These are phyloP conservation scores for Penicillium alfredii DNA, from an alignment of 495 filamentous ascomycete species.

Conservation along the genomic window DNA sequence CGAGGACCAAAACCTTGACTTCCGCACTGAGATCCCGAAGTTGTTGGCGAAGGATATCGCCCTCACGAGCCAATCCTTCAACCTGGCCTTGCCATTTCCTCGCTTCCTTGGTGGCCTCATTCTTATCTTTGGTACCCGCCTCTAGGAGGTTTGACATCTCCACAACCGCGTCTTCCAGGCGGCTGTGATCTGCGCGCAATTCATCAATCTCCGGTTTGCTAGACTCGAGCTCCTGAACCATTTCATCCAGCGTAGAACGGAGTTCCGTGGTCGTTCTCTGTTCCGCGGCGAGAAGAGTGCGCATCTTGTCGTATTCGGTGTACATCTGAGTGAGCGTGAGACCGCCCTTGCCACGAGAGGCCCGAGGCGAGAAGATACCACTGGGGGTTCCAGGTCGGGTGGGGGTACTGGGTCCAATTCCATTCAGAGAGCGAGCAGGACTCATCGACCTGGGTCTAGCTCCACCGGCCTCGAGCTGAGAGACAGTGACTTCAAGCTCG, in stretches of 20 bases:
- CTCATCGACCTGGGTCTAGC: slow-evolving; percentile 38
- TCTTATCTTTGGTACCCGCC: slow-evolving; percentile 48
- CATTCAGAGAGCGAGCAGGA: slow-evolving; percentile 49
- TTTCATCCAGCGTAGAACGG: slow-evolving; percentile 69
- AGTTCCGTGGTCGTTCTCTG: slow-evolving; percentile 66
- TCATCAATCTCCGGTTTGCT: slow-evolving; percentile 58
- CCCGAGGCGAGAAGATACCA: slow-evolving; percentile 50
- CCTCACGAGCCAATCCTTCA: slow-evolving; percentile 63
- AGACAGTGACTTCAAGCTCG: slow-evolving; percentile 69
- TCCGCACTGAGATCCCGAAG: slow-evolving; percentile 87
- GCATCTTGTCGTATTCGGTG: slow-evolving; percentile 56
- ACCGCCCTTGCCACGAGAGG: slow-evolving; percentile 50
- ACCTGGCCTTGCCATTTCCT: slow-evolving; percentile 70
- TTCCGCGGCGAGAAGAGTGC: slow-evolving; percentile 56
- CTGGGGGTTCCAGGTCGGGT: slow-evolving; percentile 45
- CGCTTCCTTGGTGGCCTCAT: slow-evolving; percentile 51
- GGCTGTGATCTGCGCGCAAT: slow-evolving; percentile 47
- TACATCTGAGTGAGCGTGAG: slow-evolving; percentile 64
- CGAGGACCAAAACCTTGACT: slow-evolving; percentile 79
- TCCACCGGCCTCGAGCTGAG: slow-evolving; percentile 55
- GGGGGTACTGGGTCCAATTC: slow-evolving; percentile 43
- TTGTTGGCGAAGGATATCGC: slow-evolving; percentile 74
- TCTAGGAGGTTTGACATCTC: slow-evolving; percentile 71
- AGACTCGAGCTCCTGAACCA: slow-evolving; percentile 57
- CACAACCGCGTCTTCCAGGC: slow-evolving; percentile 59